Evolutionary conservation across 2,329 filamentous ascomycete species (phyloP).

Genomic region (Venturia asperata): DNA sequence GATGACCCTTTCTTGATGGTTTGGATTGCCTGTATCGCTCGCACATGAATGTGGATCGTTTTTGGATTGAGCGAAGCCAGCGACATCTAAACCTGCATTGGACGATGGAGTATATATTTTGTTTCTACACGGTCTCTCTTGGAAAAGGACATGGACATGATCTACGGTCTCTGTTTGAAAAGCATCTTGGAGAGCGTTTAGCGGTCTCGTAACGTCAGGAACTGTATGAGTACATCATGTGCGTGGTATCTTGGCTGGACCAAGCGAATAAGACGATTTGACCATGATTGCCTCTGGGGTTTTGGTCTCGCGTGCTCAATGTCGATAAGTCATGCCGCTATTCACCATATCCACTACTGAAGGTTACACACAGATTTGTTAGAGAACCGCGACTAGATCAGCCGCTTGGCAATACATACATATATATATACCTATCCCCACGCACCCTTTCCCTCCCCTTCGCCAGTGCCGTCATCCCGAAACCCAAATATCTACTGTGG

Average conservation of each 20-base stretch:
- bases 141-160: background rate
- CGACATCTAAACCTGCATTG: conserved; percentile 2
- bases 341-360: too few species aligned
- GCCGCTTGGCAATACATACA: too few species aligned
- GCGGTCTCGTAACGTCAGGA: background rate
- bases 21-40: background rate
- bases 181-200: background rate
- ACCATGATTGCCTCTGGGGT: background rate
- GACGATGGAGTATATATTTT: background rate
- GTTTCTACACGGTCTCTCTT: background rate
- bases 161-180: background rate
- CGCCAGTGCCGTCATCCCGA: too few species aligned
- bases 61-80: background rate
- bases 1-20: background rate
- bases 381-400: too few species aligned
- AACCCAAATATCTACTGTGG: too few species aligned
- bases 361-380: too few species aligned
- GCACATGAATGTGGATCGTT: background rate
- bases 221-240: background rate
- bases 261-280: background rate
- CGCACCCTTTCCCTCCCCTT: too few species aligned
- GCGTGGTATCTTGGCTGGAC: background rate
- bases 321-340: too few species aligned
- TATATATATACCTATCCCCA: too few species aligned
- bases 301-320: too few species aligned